Evolutionary conservation across 345 rosid genomes (phyloP).

Genomic region (Murraya koenigii): DNA sequence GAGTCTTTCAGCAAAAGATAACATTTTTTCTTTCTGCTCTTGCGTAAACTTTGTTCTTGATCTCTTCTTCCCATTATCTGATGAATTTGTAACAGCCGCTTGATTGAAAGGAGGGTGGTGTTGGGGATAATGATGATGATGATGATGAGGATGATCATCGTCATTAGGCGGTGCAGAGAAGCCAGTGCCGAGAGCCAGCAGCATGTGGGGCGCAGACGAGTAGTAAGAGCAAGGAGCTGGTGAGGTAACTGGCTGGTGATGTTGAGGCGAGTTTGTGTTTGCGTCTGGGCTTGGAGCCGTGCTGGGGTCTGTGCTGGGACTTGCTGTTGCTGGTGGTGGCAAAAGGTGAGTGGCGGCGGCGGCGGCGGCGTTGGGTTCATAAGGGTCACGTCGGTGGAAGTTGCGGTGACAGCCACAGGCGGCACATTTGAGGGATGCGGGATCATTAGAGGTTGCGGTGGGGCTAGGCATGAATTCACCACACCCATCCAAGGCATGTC

Average conservation of each 20-base stretch:
- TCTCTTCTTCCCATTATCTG: conserved; percentile 37
- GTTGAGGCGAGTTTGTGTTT: conserved; percentile 32
- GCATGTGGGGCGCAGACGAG: conserved; percentile 63
- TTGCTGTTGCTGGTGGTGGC: conserved; percentile 7
- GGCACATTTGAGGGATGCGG: conserved; percentile 62
- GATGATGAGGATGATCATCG: conserved; percentile 22
- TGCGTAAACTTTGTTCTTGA: conserved; percentile 66
- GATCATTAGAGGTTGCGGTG: conserved; percentile 30
- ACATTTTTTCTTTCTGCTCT: conserved; percentile 73
- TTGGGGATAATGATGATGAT: no score
- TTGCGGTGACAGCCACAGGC: conserved; percentile 96
- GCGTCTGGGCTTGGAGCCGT: conserved; percentile 31
- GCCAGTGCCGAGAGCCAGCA: conserved; percentile 50
- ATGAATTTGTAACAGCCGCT: conserved; percentile 11
- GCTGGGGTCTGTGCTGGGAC: conserved; percentile 33
- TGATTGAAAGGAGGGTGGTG: conserved; percentile 6
- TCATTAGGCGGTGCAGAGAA: conserved; percentile 34
- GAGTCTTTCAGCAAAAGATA: conserved; percentile 55
- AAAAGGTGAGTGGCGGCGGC: conserved; percentile 22
- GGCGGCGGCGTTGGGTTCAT: conserved; percentile 25
- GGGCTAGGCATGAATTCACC: conserved; percentile 76
- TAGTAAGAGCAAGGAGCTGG: conserved; percentile 61
- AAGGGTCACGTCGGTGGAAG: conserved; percentile 74
- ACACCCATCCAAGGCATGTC: conserved; percentile 80
- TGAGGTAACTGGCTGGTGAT: conserved; percentile 39